Conservation (phyloP, 768 basidiomycete species). For the Kondoa subrosea region DNA sequence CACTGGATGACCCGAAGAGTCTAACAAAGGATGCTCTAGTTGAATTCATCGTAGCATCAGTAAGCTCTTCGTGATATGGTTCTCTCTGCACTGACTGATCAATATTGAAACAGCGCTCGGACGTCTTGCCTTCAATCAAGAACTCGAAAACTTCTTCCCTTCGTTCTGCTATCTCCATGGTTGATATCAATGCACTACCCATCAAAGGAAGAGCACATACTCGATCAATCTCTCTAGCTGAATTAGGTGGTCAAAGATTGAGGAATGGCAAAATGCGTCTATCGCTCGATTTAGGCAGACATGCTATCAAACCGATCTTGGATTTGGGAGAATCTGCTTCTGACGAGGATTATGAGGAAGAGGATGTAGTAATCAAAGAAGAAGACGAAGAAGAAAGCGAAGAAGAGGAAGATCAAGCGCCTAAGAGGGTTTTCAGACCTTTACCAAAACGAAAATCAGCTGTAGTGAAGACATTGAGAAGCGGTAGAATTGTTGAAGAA, state of each 20-base stretch:
- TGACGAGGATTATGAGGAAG: not conserved
- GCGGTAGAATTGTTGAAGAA: not conserved
- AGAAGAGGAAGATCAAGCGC: not conserved
- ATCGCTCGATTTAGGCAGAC: not conserved
- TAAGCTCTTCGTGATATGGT: not conserved
- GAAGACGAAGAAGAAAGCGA: not conserved
- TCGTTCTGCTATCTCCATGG: too few relatives aligned
- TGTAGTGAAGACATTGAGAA: too few relatives aligned
- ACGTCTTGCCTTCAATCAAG: not conserved
- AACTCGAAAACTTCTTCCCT: too few relatives aligned
- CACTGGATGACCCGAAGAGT: not conserved
- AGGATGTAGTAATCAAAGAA: not conserved
- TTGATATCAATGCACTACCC: not conserved
- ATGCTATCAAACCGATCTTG: not conserved
- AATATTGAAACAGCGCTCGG: not conserved
- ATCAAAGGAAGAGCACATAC: not conserved
- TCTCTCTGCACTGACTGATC: not conserved
- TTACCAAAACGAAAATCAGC: too few relatives aligned
- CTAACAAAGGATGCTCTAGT: slow-evolving; percentile 1
- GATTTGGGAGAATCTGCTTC: not conserved
- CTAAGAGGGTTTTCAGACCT: not conserved
- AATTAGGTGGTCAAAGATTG: not conserved
- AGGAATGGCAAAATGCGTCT: not conserved
- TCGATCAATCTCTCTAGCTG: not conserved
- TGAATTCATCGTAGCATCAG: not conserved